phyloP scores from a whole-genome alignment of 257 asterid species.

The Solanum etuberosum region DNA sequence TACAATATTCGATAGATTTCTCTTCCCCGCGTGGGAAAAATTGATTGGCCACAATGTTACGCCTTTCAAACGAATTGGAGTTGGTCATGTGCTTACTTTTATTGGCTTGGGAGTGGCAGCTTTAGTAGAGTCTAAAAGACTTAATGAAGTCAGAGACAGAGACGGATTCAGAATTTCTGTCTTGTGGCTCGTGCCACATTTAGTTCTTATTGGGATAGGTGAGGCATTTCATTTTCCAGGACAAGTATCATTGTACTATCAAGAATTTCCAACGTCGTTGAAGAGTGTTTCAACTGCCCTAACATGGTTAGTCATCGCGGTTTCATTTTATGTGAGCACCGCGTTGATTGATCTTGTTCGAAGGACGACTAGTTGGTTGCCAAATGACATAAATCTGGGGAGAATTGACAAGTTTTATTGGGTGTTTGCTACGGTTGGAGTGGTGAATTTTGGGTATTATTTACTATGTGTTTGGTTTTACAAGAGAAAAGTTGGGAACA shows the following conservation, averaged over 20 bases:
- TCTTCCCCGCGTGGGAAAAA: conserved; percentile 1
- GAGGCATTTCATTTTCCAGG: conserved; percentile 64
- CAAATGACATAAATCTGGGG: conserved; percentile 15
- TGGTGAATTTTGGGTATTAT: conserved; percentile 7
- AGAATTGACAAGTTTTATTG: conserved; percentile 19
- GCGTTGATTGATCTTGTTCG: conserved; percentile 4
- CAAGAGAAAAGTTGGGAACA: neutral
- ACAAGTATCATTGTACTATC: conserved; percentile 40
- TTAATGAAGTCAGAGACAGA: neutral
- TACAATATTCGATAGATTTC: neutral
- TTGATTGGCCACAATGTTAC: neutral
- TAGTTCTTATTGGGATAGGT: conserved; percentile 29
- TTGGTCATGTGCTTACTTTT: conserved; percentile 5
- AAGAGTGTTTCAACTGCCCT: conserved; percentile 54
- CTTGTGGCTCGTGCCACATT: conserved; percentile 43
- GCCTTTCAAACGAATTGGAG: conserved; percentile 9
- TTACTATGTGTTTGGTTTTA: neutral
- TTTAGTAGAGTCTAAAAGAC: conserved; percentile 46
- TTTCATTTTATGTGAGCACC: neutral
- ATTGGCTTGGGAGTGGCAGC: conserved; percentile 44
- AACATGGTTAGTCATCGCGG: conserved; percentile 35
- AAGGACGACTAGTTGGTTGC: conserved; percentile 10
- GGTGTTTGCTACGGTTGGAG: neutral
- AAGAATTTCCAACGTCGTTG: conserved; percentile 45
- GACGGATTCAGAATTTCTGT: conserved; percentile 22